Conservation (phyloP, 441 rosid genomes). For the Euphorbia corollata region DNA sequence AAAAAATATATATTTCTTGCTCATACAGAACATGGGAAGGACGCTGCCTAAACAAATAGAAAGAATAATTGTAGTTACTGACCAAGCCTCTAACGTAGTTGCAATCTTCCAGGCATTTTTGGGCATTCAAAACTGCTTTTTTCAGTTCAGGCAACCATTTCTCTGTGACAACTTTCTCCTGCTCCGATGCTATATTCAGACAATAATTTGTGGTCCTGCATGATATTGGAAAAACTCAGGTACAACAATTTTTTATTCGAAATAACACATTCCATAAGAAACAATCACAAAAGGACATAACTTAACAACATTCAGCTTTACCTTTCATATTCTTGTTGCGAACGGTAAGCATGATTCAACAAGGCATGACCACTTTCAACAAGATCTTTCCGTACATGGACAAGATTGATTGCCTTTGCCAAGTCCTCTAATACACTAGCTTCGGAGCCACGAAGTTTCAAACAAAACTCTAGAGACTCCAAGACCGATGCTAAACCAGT, state of each 20-base stretch:
- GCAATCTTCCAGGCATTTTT: constrained; percentile 70
- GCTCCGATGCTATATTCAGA: constrained; percentile 72
- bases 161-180: constrained; percentile 64
- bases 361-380: constrained; percentile 79
- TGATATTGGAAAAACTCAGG: constrained; percentile 2
- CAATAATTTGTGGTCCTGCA: constrained; percentile 78
- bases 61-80: constrained; percentile 27
- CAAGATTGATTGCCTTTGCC: constrained; percentile 80
- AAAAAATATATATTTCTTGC: background rate
- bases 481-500: constrained; percentile 79
- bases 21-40: background rate
- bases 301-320: constrained; percentile 22
- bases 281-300: background rate
- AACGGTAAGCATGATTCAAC: constrained; percentile 67
- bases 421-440: constrained; percentile 83
- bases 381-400: constrained; percentile 69
- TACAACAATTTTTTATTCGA: background rate
- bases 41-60: background rate
- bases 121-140: constrained; percentile 55
- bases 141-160: constrained; percentile 89
- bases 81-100: constrained; percentile 76
- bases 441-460: constrained; percentile 90
- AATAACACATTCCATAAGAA: background rate
- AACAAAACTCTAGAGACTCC: constrained; percentile 85
- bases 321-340: constrained; percentile 90